Evolutionary conservation across 257 asterid genomes (phyloP).

Genomic region (Solanum tarapatanum): DNA sequence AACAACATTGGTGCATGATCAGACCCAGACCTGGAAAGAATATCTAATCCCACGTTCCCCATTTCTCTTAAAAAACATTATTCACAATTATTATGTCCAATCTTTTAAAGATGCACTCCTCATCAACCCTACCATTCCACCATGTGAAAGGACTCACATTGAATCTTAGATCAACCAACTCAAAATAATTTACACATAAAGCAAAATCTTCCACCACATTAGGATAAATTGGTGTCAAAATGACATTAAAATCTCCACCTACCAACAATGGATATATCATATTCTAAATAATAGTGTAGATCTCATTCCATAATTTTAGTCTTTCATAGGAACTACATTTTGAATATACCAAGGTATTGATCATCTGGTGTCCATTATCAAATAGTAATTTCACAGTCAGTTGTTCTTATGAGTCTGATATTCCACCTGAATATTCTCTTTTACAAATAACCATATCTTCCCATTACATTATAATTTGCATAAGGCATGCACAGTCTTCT

Average conservation of each 20-base stretch:
- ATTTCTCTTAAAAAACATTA: background rate
- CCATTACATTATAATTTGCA: too few species aligned
- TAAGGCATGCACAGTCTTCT: background rate
- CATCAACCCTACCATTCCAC: background rate
- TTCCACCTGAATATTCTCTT: background rate
- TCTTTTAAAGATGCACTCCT: background rate
- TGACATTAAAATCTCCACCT: background rate
- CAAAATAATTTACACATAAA: background rate
- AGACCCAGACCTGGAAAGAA: background rate
- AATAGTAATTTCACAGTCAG: too few species aligned
- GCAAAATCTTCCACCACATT: background rate
- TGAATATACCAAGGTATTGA: background rate
- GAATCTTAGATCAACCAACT: background rate
- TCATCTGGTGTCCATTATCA: background rate
- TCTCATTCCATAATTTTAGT: background rate
- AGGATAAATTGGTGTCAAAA: too few species aligned
- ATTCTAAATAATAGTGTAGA: too few species aligned
- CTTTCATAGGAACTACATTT: background rate
- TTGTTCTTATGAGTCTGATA: too few species aligned
- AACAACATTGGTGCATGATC: background rate
- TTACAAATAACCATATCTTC: background rate
- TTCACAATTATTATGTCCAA: background rate
- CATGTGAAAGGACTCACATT: background rate
- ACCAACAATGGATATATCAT: background rate
- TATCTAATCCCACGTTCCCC: too few species aligned